Percentiles rank a stretch among this genome's conserved stretches.
These are phyloP conservation scores for Leptographium lundbergii DNA, from an alignment of 2,329 filamentous ascomycete genomes.

Conservation along the genomic window DNA sequence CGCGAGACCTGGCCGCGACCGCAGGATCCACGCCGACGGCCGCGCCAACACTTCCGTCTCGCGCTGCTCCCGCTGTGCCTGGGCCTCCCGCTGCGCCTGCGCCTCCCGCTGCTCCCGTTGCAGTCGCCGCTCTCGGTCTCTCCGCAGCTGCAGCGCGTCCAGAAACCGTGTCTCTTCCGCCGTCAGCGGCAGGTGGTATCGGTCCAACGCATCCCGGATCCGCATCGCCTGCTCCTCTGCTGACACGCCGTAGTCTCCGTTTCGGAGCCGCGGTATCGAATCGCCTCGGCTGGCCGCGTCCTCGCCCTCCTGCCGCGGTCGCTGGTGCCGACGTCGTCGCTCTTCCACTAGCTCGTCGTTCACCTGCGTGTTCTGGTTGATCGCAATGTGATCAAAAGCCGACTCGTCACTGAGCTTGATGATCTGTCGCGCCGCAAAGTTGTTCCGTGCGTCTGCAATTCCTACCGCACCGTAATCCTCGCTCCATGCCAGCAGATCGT, in stretches of 20 bases:
- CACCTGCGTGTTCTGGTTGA: conserved; percentile 21
- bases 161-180: conserved; percentile 42
- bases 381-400: conserved; percentile 38
- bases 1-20: not conserved
- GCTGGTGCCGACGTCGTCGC: conserved; percentile 23
- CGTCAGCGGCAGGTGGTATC: conserved; percentile 37
- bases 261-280: not conserved
- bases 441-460: conserved; percentile 57
- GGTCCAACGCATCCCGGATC: conserved; percentile 24
- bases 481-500: conserved; percentile 86
- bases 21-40: conserved; percentile 3
- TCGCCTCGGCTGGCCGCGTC: not conserved
- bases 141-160: conserved; percentile 41
- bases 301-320: not conserved
- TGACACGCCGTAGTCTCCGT: conserved; percentile 8
- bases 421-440: conserved; percentile 55
- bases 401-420: conserved; percentile 49
- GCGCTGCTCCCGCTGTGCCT: not conserved
- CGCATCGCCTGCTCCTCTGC: conserved; percentile 18
- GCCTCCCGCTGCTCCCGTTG: not conserved
- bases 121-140: conserved; percentile 24
- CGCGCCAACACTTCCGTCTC: not conserved
- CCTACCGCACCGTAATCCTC: conserved; percentile 72
- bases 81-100: not conserved
- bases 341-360: conserved; percentile 26